phyloP scores from a whole-genome alignment of 805 yeast genomes.

The Nakazawaea anatomiae region DNA sequence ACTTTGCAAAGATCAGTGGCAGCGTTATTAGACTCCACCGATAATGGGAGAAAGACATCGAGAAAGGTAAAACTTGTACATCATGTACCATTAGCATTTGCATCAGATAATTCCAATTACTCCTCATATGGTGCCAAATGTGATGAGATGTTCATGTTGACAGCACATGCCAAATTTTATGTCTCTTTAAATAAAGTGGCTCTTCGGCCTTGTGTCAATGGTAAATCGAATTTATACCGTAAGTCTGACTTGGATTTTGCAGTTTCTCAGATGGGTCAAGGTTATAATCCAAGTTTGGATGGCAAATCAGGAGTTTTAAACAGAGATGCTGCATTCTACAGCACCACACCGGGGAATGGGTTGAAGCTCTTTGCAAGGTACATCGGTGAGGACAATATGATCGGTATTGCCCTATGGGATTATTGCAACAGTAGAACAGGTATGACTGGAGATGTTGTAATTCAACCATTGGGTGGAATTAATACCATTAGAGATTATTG shows the following conservation, averaged over 20 bases:
- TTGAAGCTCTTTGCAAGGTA: conserved; percentile 68
- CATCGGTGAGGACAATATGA: conserved; percentile 92
- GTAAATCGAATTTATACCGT: conserved; percentile 77
- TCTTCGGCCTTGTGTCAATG: conserved; percentile 87
- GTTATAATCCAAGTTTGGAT: conserved; percentile 21
- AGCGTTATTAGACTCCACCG: conserved; percentile 40
- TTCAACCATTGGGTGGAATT: conserved; percentile 60
- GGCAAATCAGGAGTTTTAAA: conserved; percentile 28
- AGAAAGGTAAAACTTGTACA: conserved; percentile 65
- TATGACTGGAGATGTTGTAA: conserved; percentile 69
- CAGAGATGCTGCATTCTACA: conserved; percentile 25
- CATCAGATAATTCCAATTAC: conserved; percentile 19
- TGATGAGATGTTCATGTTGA: conserved; percentile 80
- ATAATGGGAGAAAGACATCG: conserved; percentile 38
- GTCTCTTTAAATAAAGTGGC: conserved; percentile 67
- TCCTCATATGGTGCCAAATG: conserved; percentile 54
- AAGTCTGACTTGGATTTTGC: conserved; percentile 58
- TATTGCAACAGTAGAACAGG: conserved; percentile 64
- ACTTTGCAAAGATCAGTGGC: conserved; percentile 60
- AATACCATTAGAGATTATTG: conserved; percentile 48
- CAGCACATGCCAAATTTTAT: conserved; percentile 84
- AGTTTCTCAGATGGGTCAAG: conserved; percentile 35
- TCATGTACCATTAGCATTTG: conserved; percentile 68
- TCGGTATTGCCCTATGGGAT: conserved; percentile 80
- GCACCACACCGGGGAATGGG: conserved; percentile 34